Conservation (phyloP, 2,329 filamentous ascomycete genomes). For the Shiraia bambusicola region DNA sequence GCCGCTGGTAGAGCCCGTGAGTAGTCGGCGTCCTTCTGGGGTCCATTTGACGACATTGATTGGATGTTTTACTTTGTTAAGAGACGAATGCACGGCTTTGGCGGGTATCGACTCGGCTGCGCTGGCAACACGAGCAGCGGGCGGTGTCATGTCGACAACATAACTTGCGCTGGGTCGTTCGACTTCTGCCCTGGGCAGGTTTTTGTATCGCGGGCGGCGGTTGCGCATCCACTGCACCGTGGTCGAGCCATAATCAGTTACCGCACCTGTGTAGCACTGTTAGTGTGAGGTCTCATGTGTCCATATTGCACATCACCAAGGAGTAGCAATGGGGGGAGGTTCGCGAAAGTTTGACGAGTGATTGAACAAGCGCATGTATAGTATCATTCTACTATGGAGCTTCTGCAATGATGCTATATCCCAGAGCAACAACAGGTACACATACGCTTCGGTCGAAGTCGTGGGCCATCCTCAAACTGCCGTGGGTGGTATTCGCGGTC, state of each 20-base stretch:
- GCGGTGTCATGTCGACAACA: constrained; percentile 88
- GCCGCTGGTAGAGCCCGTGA: constrained; percentile 93
- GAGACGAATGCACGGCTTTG: constrained; percentile 95
- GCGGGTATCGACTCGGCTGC: constrained; percentile 86
- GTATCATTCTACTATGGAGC: neutral
- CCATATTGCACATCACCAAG: neutral
- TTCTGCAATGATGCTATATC: neutral
- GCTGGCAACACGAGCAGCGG: constrained; percentile 70
- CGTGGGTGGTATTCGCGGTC: constrained; percentile 41
- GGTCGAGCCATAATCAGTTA: constrained; percentile 90
- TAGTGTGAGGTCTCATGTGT: constrained; percentile 1
- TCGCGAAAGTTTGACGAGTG: neutral
- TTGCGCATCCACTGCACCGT: constrained; percentile 90
- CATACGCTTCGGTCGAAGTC: constrained; percentile 42
- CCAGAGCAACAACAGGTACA: constrained; percentile 10
- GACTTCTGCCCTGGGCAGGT: constrained; percentile 68
- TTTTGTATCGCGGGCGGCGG: constrained; percentile 73
- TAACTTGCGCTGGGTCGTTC: constrained; percentile 88
- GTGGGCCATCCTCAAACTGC: constrained; percentile 37
- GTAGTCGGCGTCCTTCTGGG: constrained; percentile 83
- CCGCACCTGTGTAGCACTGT: constrained; percentile 63
- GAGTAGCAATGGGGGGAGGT: neutral
- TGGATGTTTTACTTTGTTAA: constrained; percentile 97
- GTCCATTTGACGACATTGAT: constrained; percentile 98
- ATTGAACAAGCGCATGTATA: neutral